Conservation (phyloP, 164 flowering plant genomes). For the Litsea cubeba region DNA sequence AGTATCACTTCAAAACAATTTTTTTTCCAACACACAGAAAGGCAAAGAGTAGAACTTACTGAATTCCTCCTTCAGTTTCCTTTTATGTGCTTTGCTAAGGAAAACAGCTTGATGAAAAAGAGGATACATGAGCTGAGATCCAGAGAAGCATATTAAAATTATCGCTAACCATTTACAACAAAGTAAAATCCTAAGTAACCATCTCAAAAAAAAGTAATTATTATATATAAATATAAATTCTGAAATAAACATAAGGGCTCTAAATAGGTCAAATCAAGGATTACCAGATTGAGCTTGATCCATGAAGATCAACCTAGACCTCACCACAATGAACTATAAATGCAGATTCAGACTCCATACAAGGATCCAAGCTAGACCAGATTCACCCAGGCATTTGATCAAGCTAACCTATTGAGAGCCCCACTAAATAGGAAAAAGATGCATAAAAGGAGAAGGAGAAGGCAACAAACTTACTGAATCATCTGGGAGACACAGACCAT, state of each 20-base stretch:
- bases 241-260: not conserved
- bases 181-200: not conserved
- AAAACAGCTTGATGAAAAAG: constrained; percentile 50
- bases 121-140: constrained; percentile 45
- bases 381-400: not conserved
- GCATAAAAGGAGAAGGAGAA: not conserved
- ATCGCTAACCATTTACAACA: not conserved
- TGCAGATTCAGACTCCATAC: not conserved
- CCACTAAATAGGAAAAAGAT: not conserved
- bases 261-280: not conserved
- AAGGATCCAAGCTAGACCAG: not conserved
- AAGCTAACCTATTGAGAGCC: not conserved
- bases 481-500: constrained; percentile 14
- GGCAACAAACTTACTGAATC: constrained; percentile 37
- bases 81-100: constrained; percentile 55
- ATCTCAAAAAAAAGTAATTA: no score
- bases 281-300: not conserved
- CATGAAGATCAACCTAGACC: not conserved
- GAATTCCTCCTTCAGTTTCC: constrained; percentile 65
- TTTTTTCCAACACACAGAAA: not conserved
- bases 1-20: not conserved
- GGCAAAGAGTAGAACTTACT: constrained; percentile 39
- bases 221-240: no score
- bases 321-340: not conserved
- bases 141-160: constrained; percentile 3